phyloP scores from a whole-genome alignment of 2,329 filamentous ascomycete species.

The Colletotrichum sp. region DNA sequence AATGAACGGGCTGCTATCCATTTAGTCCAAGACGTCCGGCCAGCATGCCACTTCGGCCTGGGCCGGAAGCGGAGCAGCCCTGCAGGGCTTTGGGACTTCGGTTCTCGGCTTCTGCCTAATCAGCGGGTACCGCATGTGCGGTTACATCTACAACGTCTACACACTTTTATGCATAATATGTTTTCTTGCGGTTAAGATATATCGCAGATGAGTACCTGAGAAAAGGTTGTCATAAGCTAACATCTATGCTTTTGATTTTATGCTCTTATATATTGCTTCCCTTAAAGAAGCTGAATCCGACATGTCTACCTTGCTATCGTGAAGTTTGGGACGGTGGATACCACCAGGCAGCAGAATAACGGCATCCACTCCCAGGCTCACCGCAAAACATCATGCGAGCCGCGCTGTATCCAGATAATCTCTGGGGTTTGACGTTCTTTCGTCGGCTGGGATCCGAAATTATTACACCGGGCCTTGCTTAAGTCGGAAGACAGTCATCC shows the following conservation, averaged over 20 bases:
- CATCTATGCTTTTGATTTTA: background rate
- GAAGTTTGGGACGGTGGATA: background rate
- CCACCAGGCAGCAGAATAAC: background rate
- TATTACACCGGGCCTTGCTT: accelerated
- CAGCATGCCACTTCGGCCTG: background rate
- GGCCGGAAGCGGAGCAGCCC: background rate
- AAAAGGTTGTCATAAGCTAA: background rate
- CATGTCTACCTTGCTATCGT: accelerated
- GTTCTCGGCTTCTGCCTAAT: background rate
- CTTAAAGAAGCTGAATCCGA: accelerated
- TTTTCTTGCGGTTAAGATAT: too few relatives aligned
- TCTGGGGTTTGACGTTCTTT: background rate
- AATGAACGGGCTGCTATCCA: background rate
- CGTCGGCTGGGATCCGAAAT: accelerated
- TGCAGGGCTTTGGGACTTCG: background rate
- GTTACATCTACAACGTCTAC: background rate
- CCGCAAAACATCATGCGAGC: background rate
- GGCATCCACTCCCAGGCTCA: background rate
- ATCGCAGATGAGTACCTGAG: background rate
- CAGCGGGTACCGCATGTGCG: background rate
- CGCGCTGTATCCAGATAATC: background rate
- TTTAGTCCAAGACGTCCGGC: background rate
- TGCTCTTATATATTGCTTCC: background rate
- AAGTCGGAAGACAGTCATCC: too few relatives aligned
- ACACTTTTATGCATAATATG: background rate